Conservation (phyloP, 1,139 yeast genomes). For the Hyphopichia pseudoburtonii region DNA sequence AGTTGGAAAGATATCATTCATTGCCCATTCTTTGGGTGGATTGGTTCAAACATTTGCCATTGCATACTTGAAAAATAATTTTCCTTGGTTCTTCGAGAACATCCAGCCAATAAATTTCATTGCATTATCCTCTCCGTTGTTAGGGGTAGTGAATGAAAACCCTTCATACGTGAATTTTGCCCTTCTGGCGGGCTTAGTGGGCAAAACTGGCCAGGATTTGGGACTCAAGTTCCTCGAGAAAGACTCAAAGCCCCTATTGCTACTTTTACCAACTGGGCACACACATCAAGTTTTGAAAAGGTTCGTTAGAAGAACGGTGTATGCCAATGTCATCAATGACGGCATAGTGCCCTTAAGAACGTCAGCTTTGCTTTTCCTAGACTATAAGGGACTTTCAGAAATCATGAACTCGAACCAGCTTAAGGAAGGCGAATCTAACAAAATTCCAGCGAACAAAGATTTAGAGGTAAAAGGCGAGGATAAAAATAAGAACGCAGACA, state of each 20-base stretch:
- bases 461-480: conserved; percentile 13
- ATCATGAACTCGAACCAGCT: conserved; percentile 30
- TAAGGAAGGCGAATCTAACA: conserved; percentile 10
- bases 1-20: conserved; percentile 69
- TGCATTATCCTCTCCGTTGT: conserved; percentile 81
- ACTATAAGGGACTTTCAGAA: conserved; percentile 44
- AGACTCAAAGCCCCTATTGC: conserved; percentile 60
- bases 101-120: conserved; percentile 80
- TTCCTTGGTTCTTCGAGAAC: conserved; percentile 68
- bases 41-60: conserved; percentile 87
- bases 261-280: conserved; percentile 78
- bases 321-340: conserved; percentile 80
- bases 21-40: conserved; percentile 95
- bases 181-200: conserved; percentile 84
- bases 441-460: conserved; percentile 18
- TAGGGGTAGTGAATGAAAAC: conserved; percentile 83
- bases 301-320: conserved; percentile 70
- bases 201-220: conserved; percentile 90
- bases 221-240: conserved; percentile 53
- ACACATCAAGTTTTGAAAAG: conserved; percentile 63
- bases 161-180: conserved; percentile 86
- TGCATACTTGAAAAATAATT: conserved; percentile 64
- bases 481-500: conserved; percentile 12
- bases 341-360: conserved; percentile 95
- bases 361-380: conserved; percentile 75